Percentiles rank a stretch among this genome's conserved stretches.
phyloP scores from a whole-genome alignment of 2,329 filamentous ascomycete genomes.

The Pseudomassariella vexata region DNA sequence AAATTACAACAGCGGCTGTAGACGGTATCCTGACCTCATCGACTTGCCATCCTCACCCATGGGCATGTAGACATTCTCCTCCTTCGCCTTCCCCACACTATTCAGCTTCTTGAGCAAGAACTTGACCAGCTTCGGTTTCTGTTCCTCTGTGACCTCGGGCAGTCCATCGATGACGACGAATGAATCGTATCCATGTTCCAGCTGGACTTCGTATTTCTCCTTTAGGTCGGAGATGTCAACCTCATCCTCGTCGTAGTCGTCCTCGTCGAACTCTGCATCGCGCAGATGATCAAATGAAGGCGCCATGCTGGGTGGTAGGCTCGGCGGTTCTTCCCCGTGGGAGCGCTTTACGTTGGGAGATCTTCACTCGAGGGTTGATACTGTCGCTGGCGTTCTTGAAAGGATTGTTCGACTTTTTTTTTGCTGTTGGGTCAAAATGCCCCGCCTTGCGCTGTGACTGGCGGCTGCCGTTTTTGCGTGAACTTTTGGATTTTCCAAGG shows the following conservation, averaged over 20 bases:
- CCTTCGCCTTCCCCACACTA: conserved; percentile 74
- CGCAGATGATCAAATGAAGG: conserved; percentile 88
- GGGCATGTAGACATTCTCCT: conserved; percentile 91
- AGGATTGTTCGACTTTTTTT: too few relatives aligned
- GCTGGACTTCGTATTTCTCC: conserved; percentile 90
- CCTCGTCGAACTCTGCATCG: conserved; percentile 81
- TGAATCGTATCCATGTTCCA: conserved; percentile 92
- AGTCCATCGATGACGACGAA: conserved; percentile 96
- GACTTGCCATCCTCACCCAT: conserved; percentile 82
- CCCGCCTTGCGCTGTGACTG: neutral
- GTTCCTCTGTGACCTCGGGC: conserved; percentile 81
- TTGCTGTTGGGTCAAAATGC: too few relatives aligned
- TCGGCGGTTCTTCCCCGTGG: too few relatives aligned
- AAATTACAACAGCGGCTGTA: neutral
- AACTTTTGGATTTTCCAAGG: conserved; percentile 3
- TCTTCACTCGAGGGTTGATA: too few relatives aligned
- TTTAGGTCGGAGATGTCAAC: conserved; percentile 92
- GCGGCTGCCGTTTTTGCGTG: conserved; percentile 5
- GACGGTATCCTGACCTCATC: conserved; percentile 60
- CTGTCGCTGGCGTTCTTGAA: too few relatives aligned
- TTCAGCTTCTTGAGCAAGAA: conserved; percentile 93
- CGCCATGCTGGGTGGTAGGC: conserved; percentile 64
- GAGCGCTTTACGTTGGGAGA: too few relatives aligned
- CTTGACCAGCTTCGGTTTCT: conserved; percentile 90
- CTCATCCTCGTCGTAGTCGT: conserved; percentile 85